Evolutionary conservation across 75 land plant genomes (phyloP), one percentile per base, ranked within the genome.

Genomic region (Selaginella moellendorffii): DNA sequence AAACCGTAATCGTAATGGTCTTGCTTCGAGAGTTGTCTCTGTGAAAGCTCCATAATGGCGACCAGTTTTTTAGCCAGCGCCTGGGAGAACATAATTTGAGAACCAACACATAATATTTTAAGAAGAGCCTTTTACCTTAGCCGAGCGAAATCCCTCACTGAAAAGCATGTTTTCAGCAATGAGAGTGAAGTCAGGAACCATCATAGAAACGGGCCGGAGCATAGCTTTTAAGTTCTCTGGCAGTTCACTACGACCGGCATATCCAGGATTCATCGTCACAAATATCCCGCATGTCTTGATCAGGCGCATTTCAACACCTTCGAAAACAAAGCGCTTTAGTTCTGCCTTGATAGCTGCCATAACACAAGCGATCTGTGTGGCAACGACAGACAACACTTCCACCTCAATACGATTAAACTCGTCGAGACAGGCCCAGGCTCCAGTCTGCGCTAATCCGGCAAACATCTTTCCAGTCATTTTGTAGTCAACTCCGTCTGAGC

Each of bases 201-300:
- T 73, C 75, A 73, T 73, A 14, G 75, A 67, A 25, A 67, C 70
- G 19, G 75, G 75, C 24, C 75, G 64, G 19, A 73, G 42, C 75
- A 73, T 67, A 8, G 75, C 75, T 59, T 73, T 73, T 1, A 73
- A 61, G 28, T 73, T 73, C 26, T 73, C 75, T 26, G 75, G 75
- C 27, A 73, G 31, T 51, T 73, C 75, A 63, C 70, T 67, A 12
- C 70, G 64, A n/a, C 75, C 75, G 19, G 75, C 75, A 53, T 73
- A 73, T 18, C 75, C 75, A 56, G 75, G 75, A 63, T 73, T 73
- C 75, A 73, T 73, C 2, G 75, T 73, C 14, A 72, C 69, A 61
- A 72, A 72, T 60, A 72, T 72, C 17, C 74, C 74, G 26, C 74
- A 72, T 1, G 74, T 72, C 18, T 52, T 62, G 18, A 72, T 66